Evolutionary conservation across 805 yeast genomes (phyloP).

Genomic region (Sugiyamaella floridensis): DNA sequence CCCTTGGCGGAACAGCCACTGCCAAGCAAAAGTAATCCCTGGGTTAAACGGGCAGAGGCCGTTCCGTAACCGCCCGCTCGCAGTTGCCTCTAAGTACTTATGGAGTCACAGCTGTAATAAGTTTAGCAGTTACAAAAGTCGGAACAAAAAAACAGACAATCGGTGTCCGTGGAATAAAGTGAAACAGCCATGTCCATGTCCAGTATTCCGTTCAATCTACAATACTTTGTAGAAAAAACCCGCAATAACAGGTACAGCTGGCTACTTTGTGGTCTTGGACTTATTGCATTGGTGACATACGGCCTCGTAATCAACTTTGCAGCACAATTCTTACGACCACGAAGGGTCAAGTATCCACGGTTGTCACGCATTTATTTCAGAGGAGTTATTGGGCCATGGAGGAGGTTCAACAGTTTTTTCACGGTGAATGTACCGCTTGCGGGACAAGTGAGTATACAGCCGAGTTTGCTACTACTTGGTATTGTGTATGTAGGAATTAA

Average conservation of each 20-base stretch:
- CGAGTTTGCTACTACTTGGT: constrained; percentile 34
- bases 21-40: constrained; percentile 3
- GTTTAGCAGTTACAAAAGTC: background rate
- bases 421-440: background rate
- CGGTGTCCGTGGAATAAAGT: no score
- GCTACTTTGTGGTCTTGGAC: constrained; percentile 29
- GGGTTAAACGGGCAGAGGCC: no score
- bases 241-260: constrained; percentile 36
- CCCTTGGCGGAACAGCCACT: constrained; percentile 3
- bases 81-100: background rate
- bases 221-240: constrained; percentile 35
- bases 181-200: background rate
- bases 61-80: background rate
- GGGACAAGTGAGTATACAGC: constrained; percentile 29
- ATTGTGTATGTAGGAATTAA: constrained; percentile 29
- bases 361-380: background rate
- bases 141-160: no score
- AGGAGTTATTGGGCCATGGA: background rate
- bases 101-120: background rate
- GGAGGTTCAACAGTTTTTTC: background rate
- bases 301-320: constrained; percentile 41
- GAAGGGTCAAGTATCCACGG: background rate
- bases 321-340: constrained; percentile 31
- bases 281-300: constrained; percentile 30
- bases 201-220: constrained; percentile 34